Evolutionary conservation across 306 rosid genomes (phyloP), one percentile per base, ranked within the genome.

Genomic region (Quercus bicolor): DNA sequence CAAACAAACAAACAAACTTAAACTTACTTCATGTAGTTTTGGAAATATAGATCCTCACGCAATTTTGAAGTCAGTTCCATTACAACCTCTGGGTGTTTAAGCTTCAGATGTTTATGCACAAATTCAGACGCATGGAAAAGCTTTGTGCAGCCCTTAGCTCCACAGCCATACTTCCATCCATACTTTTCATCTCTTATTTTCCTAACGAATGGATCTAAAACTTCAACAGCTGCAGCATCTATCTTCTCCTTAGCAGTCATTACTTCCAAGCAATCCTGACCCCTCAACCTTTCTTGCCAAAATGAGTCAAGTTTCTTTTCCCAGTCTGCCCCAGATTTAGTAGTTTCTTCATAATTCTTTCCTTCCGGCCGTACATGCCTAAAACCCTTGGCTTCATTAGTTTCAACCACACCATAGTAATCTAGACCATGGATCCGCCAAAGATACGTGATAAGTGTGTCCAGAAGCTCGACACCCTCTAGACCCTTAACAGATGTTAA

Each of bases 91-190:
- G 97, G 88, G 78, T 96, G 99, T 80, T 93, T 96, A 79, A 96
- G 84, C 82, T 93, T 96, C 60, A 96, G 92, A 86, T 96, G 99
- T 79, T 96, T 96, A 78, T 90, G 91, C 79, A 96, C 99, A 89
- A 90, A 96, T 80, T 96, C 99, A 59, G 99, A 79, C 51, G 98
- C 99, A 85, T 96, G 99, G 78, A 96, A 96, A 70, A 96, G 97
- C 90, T 96, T 96, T 15, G 99, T 96, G 90, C 99, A 96, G 52
- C 99, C 97, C 89, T 91, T 96, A 40, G 99, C 99, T 82, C 99
- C 99, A 84, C 99, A 96, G 37, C 99, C 99, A 93, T 93, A 96
- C 83, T 96, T 96, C 99, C 99, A 96, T 74, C 99, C 99, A 85
- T 93, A 96, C 82, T 93, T 96, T 75, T 96, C 99, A 91, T 96